Conservation (phyloP, 2,329 filamentous ascomycete genomes). For the Teratosphaeria destructans region DNA sequence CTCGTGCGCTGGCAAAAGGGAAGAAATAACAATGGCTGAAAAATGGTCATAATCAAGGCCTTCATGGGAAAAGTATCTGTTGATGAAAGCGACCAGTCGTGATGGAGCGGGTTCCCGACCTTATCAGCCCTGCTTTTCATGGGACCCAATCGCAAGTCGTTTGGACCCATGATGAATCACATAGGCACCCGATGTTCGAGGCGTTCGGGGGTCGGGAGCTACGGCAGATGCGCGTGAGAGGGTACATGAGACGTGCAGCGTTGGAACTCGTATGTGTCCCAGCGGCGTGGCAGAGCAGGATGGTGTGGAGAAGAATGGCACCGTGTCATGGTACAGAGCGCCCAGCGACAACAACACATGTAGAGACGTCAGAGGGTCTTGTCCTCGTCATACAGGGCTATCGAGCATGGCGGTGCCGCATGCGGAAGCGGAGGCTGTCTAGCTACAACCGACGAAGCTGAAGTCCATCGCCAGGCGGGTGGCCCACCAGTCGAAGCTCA, state of each 20-base stretch:
- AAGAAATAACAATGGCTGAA: neutral
- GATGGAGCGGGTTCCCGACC: conserved; percentile 4
- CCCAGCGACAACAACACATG: neutral
- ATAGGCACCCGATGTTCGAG: conserved; percentile 5
- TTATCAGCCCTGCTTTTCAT: conserved; percentile 4
- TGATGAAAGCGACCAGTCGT: conserved; percentile 4
- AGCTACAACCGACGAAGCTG: too few relatives aligned
- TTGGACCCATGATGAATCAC: too few relatives aligned
- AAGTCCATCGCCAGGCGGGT: too few relatives aligned
- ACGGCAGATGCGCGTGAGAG: conserved; percentile 2
- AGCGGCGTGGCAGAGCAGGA: neutral
- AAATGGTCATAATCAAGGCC: too few relatives aligned
- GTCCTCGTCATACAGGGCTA: too few relatives aligned
- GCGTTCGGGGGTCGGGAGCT: conserved; percentile 4
- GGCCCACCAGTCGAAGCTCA: too few relatives aligned
- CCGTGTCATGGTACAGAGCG: neutral
- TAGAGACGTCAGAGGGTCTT: too few relatives aligned
- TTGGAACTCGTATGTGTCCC: neutral
- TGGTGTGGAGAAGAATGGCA: neutral
- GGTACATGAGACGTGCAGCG: neutral
- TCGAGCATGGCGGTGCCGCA: too few relatives aligned
- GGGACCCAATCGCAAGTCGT: conserved; percentile 2
- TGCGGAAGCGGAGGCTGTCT: too few relatives aligned
- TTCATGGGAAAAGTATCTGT: too few relatives aligned
- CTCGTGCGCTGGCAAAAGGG: conserved; percentile 4